Percentiles rank a stretch among this genome's conserved stretches.
Evolutionary conservation across 225 moss, liverwort and hornwort genomes (phyloP).

Genomic region (Rhytidiadelphus loreus): DNA sequence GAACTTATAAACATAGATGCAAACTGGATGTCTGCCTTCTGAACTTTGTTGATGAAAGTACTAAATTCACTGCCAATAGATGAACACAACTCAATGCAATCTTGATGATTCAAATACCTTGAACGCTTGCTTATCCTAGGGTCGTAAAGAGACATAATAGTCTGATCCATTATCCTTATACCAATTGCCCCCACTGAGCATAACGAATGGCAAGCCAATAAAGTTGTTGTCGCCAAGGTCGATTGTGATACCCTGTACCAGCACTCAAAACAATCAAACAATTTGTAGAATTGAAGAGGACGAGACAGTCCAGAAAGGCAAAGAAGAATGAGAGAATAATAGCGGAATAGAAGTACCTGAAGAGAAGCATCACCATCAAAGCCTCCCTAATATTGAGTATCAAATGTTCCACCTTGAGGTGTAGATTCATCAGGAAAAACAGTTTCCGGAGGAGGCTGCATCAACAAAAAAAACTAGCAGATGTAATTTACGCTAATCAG

Average conservation of each 20-base stretch:
- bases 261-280: not conserved
- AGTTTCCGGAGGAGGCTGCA: slow-evolving; percentile 64
- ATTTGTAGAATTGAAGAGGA: not conserved
- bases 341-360: slow-evolving; percentile 25
- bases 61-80: not conserved
- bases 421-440: slow-evolving; percentile 57
- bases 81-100: not conserved
- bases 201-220: slow-evolving; percentile 79
- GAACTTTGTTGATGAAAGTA: not conserved
- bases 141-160: slow-evolving; percentile 56
- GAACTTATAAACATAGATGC: not conserved
- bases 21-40: not conserved
- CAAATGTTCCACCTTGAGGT: slow-evolving; percentile 29
- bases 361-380: slow-evolving; percentile 76
- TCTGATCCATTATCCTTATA: slow-evolving; percentile 90
- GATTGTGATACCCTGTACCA: slow-evolving; percentile 57
- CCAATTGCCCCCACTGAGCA: slow-evolving; percentile 74
- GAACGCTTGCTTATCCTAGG: slow-evolving; percentile 36
- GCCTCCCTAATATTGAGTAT: slow-evolving; percentile 57
- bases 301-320: not conserved
- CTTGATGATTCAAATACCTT: slow-evolving; percentile 22
- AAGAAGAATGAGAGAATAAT: not conserved
- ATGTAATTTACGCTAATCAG: not conserved
- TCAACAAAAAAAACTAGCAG: not conserved
- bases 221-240: slow-evolving; percentile 44